phyloP scores from a whole-genome alignment of 2,329 filamentous ascomycete genomes.

The Hortaea werneckii region DNA sequence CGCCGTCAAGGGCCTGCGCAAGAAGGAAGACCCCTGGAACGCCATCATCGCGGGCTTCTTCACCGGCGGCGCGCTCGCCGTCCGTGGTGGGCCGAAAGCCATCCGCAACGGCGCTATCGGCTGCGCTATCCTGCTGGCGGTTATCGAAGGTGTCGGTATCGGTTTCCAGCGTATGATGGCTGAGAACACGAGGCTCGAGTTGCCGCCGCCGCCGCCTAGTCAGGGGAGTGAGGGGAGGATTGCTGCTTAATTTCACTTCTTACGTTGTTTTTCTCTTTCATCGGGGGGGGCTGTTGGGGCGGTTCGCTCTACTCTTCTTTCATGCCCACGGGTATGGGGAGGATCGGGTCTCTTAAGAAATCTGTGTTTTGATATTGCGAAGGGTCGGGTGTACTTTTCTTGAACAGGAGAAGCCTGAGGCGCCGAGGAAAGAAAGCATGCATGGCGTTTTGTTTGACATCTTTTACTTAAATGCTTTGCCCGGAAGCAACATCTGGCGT shows the following conservation, averaged over 20 bases:
- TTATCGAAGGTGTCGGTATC: conserved; percentile 96
- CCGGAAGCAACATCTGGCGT: no score
- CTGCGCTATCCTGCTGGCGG: conserved; percentile 83
- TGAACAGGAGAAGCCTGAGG: no score
- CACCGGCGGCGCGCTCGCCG: conserved; percentile 82
- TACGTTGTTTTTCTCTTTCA: no score
- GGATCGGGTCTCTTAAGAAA: no score
- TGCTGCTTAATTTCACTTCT: conserved; percentile 4
- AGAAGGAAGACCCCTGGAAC: conserved; percentile 98
- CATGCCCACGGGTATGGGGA: no score
- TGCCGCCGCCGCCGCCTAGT: conserved; percentile 35
- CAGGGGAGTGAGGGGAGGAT: conserved; percentile 17
- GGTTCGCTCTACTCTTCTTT: no score
- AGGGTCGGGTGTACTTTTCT: no score
- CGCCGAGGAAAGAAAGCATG: no score
- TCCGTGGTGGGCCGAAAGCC: conserved; percentile 83
- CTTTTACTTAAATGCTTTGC: no score
- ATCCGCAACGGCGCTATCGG: conserved; percentile 93
- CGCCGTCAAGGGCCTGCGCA: conserved; percentile 73
- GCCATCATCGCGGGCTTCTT: conserved; percentile 97
- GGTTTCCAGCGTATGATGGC: conserved; percentile 92
- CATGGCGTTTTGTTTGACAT: no score
- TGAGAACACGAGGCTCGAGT: conserved; percentile 71
- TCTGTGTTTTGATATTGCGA: no score
- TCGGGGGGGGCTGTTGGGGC: no score